A percentile compares a stretch with the other conserved stretches of the same genome.
Evolutionary conservation across 2,329 filamentous ascomycete genomes (phyloP).

Genomic region (Fusarium compactum): DNA sequence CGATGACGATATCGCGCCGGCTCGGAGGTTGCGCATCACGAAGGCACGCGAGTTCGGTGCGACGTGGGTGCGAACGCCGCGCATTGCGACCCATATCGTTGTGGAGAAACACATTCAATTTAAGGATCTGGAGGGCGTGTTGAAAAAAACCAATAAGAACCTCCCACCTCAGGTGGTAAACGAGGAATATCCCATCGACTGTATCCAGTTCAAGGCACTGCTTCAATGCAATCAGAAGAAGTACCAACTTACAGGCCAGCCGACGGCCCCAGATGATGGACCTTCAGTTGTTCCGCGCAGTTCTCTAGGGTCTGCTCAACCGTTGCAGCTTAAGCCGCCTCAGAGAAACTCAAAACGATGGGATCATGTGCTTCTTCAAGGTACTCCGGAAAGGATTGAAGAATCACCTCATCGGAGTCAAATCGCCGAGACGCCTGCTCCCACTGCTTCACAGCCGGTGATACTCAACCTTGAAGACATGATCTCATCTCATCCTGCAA

Average conservation of each 20-base stretch:
- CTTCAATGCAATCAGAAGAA: constrained; percentile 69
- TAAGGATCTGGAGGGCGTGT: constrained; percentile 68
- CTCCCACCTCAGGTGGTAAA: constrained; percentile 68
- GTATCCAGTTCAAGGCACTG: constrained; percentile 68
- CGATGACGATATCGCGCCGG: constrained; percentile 77
- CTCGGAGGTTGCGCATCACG: constrained; percentile 77
- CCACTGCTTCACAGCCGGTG: constrained; percentile 45
- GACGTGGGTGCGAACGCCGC: constrained; percentile 71
- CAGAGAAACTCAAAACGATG: constrained; percentile 54
- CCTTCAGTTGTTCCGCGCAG: constrained; percentile 4
- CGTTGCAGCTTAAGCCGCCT: constrained; percentile 63
- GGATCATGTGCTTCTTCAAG: constrained; percentile 54
- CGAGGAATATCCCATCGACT: constrained; percentile 77
- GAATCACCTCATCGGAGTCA: constrained; percentile 48
- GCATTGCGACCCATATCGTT: constrained; percentile 79
- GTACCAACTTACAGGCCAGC: constrained; percentile 69
- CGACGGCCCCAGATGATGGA: constrained; percentile 34
- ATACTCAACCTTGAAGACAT: constrained; percentile 39
- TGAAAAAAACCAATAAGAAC: constrained; percentile 34
- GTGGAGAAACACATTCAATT: constrained; percentile 78
- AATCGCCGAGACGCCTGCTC: constrained; percentile 31
- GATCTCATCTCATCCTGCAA: constrained; percentile 2
- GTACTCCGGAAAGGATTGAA: constrained; percentile 54
- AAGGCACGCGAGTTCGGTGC: constrained; percentile 83
- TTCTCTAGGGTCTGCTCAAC: constrained; percentile 48